Evolutionary conservation across 228 moss, liverwort and hornwort genomes (phyloP), one percentile per base, ranked within the genome.

Genomic region (Sphagnum magellanicum): DNA sequence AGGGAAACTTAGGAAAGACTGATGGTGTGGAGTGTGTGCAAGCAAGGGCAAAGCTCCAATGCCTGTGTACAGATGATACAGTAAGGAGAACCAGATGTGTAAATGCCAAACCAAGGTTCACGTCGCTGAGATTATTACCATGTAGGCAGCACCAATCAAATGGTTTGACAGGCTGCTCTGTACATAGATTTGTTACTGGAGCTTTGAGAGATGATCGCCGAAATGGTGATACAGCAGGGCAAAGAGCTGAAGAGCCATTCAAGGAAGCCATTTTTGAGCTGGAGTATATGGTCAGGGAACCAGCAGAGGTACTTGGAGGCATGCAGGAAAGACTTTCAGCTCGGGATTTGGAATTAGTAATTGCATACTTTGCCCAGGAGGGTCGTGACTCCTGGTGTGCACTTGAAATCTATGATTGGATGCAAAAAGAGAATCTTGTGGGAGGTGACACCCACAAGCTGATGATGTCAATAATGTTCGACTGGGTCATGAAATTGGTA

Each of bases 351-450:
- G 93, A 97, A 75, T 79, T 97, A 6, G 96, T 97, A 62, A 84
- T 97, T 52, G 83, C 89, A 6, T 91, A 97, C 70, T 97, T 97
- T 67, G 96, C 91, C 5, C 96, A 97, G 73, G 93, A 93, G n/a
- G 96, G 96, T 55, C 88, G 93, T 68, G 96, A 97, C 77, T 97
- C 91, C 10, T 97, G 96, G 96, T 97, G 91, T 74, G 96, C 96
- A 8, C 81, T 97, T 48, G 96, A 97, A 72, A 93, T 97, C 60
- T 97, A 93, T 63, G 96, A 97, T 48, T 97, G 96, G 96, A 97
- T 97, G 96, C 93, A 91, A 55, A 93, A 81, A 72, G 88, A 91
- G 70, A 96, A 96, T 79, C 92, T 87, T 50, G 92, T 96, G 17
- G 69, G 91, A 71, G 87, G 91, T 51, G 89, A 88, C 58, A 96